Conservation (phyloP, 1,284 basidiomycete genomes). For the Butyriboletus appendiculatus region DNA sequence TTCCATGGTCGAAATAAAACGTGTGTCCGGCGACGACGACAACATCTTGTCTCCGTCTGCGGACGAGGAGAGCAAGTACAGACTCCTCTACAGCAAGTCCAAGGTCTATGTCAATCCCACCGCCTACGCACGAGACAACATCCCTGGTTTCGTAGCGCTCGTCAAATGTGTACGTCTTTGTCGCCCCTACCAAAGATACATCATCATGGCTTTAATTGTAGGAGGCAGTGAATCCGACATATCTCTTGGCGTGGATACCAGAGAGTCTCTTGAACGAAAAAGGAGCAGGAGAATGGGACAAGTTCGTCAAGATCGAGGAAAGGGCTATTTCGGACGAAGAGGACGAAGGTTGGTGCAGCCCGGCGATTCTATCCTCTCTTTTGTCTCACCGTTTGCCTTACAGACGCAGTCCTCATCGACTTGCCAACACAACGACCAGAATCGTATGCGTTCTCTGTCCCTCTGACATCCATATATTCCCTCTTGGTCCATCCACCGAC, state of each 20-base stretch:
- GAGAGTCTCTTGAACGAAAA: conserved; percentile 77
- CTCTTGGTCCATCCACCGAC: conserved; percentile 84
- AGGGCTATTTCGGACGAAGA: conserved; percentile 57
- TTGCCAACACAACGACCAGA: conserved; percentile 76
- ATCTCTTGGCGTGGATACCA: conserved; percentile 85
- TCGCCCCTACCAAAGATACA: neutral
- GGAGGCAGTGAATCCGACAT: conserved; percentile 73
- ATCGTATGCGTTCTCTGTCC: conserved; percentile 94
- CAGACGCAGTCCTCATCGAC: conserved; percentile 79
- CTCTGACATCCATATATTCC: conserved; percentile 88
- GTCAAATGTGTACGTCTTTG: conserved; percentile 69
- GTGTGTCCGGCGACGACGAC: conserved; percentile 30
- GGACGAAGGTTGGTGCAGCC: conserved; percentile 59
- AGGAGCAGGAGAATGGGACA: conserved; percentile 79
- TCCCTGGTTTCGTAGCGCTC: conserved; percentile 88
- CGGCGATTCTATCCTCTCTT: neutral
- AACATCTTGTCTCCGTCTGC: conserved; percentile 29
- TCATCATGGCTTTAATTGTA: conserved; percentile 37
- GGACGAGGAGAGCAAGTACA: conserved; percentile 60
- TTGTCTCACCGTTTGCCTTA: conserved; percentile 9
- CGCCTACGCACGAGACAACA: conserved; percentile 88
- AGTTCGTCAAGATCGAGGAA: conserved; percentile 82
- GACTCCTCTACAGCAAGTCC: conserved; percentile 85
- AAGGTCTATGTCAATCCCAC: conserved; percentile 96
- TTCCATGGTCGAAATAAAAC: conserved; percentile 82